Evolutionary conservation across 1,139 yeast species (phyloP).

Genomic region (Saccharomyces hybrid): DNA sequence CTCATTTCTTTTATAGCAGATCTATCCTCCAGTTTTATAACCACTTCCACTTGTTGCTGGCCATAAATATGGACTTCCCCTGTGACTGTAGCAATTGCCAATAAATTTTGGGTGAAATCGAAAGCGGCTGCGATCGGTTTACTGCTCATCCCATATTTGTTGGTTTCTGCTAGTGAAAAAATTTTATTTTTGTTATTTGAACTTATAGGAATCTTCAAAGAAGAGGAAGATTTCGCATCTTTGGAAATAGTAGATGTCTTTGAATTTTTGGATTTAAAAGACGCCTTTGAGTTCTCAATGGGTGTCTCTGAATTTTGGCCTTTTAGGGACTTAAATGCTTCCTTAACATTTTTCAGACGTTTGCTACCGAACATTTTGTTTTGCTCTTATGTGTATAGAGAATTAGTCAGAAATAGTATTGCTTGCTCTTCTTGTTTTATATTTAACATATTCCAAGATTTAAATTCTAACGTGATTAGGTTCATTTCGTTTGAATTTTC

Average conservation of each 20-base stretch:
- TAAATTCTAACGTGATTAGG: neutral
- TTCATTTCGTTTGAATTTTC: neutral
- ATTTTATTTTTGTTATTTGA: conserved; percentile 21
- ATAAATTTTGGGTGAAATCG: conserved; percentile 81
- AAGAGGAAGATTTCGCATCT: neutral
- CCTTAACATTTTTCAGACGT: conserved; percentile 45
- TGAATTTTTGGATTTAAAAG: neutral
- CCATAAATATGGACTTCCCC: conserved; percentile 79
- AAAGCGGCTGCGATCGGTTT: conserved; percentile 58
- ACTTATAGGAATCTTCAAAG: neutral
- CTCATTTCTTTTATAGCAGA: conserved; percentile 49
- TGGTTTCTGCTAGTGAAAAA: conserved; percentile 36
- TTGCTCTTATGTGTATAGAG: neutral
- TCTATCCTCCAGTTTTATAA: conserved; percentile 46
- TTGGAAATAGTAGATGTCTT: neutral
- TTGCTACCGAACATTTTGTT: conserved; percentile 42
- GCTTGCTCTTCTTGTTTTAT: neutral
- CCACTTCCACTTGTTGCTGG: conserved; percentile 72
- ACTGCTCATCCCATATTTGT: conserved; percentile 52
- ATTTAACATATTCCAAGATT: neutral
- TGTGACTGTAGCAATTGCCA: conserved; percentile 69
- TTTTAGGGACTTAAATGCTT: conserved; percentile 40
- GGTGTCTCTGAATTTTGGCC: neutral
- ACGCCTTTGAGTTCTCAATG: neutral
- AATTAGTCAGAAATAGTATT: neutral